Evolutionary conservation across 495 filamentous ascomycete species (phyloP), one percentile per base, ranked within the genome.

Genomic region (Aspergillus asperescens): DNA sequence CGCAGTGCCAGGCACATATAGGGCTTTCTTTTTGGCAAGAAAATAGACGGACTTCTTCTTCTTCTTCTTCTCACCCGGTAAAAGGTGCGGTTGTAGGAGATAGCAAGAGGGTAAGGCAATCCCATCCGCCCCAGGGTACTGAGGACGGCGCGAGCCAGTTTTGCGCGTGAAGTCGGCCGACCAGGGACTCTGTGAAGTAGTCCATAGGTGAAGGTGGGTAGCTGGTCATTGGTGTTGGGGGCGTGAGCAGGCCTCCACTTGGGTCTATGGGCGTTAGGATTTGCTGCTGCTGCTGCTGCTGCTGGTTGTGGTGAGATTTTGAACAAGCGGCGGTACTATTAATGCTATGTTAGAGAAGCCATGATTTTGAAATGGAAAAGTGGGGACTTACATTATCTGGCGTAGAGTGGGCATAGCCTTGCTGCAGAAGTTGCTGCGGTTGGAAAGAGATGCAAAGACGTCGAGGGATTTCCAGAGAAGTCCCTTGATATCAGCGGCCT

Each of bases 391-490:
- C 69, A 72, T 62, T 12, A 73, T 68, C 42, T 69, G 66, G 24
- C 68, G 63, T 9, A 73, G 54, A 18, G 69, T 41, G 1, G 68
- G 70, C 7, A 73, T 67, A 12, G 70, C 70, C 39, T 69, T 73
- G 52, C 68, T 73, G 61, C 70, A 71, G 54, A 73, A 71, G 15
- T 59, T 59, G 39, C 70, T 73, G 25, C 70, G 61, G 28, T 69
- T 63, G 10, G 70, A 73, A 4, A 71, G 57, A 0, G 64, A 61
- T n/a, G 70, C 68, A 34, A 73, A 73, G 22, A 67, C 55, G 25
- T 73, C 68, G 34, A 73, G 45, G 0, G 67, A 61, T 29, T 62
- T 57, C 29, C 57, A 54, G 16, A 73, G 62, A 1, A 63, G 40
- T 8, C 61, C 62, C 28, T 69, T 70, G 16, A 50, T 69, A 25